Conservation (phyloP, 139 green algal genomes). For the Tetradesmus lagerheimii region DNA sequence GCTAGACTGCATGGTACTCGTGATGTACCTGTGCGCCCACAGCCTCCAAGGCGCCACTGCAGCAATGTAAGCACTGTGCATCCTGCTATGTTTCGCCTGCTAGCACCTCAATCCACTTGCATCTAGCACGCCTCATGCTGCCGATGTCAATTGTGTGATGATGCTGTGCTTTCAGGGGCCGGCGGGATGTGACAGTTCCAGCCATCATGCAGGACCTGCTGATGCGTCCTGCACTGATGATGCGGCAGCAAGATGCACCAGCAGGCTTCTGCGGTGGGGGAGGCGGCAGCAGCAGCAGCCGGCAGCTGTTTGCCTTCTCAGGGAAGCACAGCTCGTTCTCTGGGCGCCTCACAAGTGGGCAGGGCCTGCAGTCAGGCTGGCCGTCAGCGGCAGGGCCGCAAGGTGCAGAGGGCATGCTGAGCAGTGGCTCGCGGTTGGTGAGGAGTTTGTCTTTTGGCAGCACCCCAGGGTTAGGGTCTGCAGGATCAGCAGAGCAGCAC, state of each 20-base stretch:
- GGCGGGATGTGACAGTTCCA: background rate
- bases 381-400: background rate
- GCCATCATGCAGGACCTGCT: constrained; percentile 34
- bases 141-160: background rate
- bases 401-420: background rate
- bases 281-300: constrained; percentile 24
- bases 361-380: background rate
- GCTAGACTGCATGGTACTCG: too few species aligned
- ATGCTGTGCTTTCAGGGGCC: constrained; percentile 2
- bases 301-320: constrained; percentile 7
- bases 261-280: background rate
- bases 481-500: constrained; percentile 5
- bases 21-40: too few species aligned
- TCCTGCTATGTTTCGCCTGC: too few species aligned
- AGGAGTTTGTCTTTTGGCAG: background rate
- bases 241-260: constrained; percentile 10
- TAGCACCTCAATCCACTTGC: too few species aligned
- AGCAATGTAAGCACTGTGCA: too few species aligned
- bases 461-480: background rate
- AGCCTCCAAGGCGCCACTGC: too few species aligned
- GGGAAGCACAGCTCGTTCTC: background rate
- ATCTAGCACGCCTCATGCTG: too few species aligned
- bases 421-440: background rate
- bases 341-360: background rate
- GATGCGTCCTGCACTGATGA: constrained; percentile 1